Base-by-base conservation (phyloP, 2,329 filamentous ascomycete genomes). In the Sporothrix pallida region DNA sequence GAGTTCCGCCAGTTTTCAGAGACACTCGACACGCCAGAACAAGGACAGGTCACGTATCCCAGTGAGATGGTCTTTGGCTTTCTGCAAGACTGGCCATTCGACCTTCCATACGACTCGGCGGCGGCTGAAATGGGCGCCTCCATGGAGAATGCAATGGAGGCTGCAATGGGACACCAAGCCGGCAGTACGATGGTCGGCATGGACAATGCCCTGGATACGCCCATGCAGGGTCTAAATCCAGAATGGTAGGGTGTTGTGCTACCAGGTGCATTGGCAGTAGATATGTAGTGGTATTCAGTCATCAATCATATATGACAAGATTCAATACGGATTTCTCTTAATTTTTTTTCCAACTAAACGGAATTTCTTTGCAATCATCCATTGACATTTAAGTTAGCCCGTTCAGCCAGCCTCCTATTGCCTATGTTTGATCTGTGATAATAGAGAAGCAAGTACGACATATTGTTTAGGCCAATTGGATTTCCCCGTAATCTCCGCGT, bases 21-120 rank as follows among this genome's bases (percentile, higher is more conserved):
- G 37, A 62, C 58, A 0, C 31, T 62, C 6, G 58, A 62, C 17
- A 62, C 58, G 9, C n/a, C 37, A 2, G 17, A 26, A 9, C 5
- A 37, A 6, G 58, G 31, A 62, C 58, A 62, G 15, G 10, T n/a
- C 7, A 8, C 31, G 13, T 62, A 62, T 44, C 58, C 58, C 4
- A 62, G 58, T 15, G 58, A 62, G 13, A 62, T 62, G 58, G 58
- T 62, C 31, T 62, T 42, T 20, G 58, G 58, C 13, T 62, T 62
- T 37, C 7, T 62, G 58, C 58, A 62, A 17, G 58, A 62, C 26
- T 62, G 58, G 58, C 58, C 58, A 17, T 62, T 62, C n/a, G 58
- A 62, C 26, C 31, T 62, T 13, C 31, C 58, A 6, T 62, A 42
- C 26, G 58, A 44, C 26, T 44, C 58, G 15, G 12, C 58, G 15